Evolutionary conservation across 2,329 filamentous ascomycete genomes (phyloP).

Genomic region (Aspergillus sp.): DNA sequence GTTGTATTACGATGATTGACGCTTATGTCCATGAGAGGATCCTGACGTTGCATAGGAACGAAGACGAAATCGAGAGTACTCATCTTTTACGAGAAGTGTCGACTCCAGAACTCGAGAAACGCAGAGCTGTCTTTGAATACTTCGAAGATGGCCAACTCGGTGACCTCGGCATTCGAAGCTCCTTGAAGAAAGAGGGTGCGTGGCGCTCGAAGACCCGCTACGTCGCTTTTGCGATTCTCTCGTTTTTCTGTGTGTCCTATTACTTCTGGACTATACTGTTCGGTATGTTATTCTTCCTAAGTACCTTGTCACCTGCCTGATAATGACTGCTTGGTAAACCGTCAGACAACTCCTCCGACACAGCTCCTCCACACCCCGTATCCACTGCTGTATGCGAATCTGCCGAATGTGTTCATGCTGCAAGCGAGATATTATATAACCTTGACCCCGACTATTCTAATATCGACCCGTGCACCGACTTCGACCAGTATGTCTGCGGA

Average conservation of each 20-base stretch:
- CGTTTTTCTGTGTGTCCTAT: not conserved
- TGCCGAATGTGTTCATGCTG: slow-evolving; percentile 62
- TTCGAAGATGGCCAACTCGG: not conserved
- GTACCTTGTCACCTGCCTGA: not conserved
- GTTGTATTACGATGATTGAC: not conserved
- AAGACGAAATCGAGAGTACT: not conserved
- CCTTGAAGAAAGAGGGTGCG: not conserved
- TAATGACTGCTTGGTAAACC: not conserved
- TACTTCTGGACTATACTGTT: not conserved
- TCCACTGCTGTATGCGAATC: slow-evolving; percentile 50
- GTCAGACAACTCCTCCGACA: slow-evolving; percentile 10
- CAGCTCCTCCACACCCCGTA: slow-evolving; percentile 13
- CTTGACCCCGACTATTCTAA: slow-evolving; percentile 61
- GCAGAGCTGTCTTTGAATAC: not conserved
- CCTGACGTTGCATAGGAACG: not conserved
- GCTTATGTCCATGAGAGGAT: not conserved
- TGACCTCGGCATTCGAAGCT: not conserved
- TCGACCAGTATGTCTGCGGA: slow-evolving; percentile 66
- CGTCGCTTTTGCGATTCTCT: not conserved
- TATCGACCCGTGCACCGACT: slow-evolving; percentile 68
- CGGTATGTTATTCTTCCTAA: not conserved
- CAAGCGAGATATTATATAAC: slow-evolving; percentile 62
- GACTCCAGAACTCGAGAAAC: not conserved
- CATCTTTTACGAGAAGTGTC: not conserved
- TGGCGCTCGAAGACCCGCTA: not conserved